These are phyloP conservation scores for Pyrenophora tritici-repentis DNA, from an alignment of 2,329 filamentous ascomycete species.

Conservation along the genomic window DNA sequence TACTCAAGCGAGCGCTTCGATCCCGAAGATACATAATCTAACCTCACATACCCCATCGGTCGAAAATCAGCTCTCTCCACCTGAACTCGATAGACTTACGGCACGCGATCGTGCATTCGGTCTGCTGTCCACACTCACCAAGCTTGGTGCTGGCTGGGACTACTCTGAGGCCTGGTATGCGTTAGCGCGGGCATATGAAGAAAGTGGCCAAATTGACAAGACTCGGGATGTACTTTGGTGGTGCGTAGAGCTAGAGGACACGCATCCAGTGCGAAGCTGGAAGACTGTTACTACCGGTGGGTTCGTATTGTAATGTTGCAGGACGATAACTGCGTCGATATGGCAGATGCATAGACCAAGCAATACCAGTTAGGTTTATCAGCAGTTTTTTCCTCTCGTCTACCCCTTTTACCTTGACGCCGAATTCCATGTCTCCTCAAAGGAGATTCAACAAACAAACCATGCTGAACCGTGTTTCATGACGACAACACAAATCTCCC, in stretches of 20 bases:
- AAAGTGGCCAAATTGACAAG: slow-evolving; percentile 82
- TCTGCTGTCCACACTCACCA: slow-evolving; percentile 80
- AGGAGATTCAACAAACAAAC: too few species aligned
- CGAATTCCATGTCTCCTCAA: too few species aligned
- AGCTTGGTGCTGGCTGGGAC: slow-evolving; percentile 87
- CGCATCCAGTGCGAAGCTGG: slow-evolving; percentile 79
- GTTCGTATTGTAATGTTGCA: slow-evolving; percentile 33
- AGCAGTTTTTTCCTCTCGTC: too few species aligned
- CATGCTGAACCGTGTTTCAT: too few species aligned
- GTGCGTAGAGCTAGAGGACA: slow-evolving; percentile 94
- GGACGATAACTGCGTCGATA: too few species aligned
- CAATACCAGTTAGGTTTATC: too few species aligned
- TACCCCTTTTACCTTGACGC: too few species aligned
- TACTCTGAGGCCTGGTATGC: slow-evolving; percentile 91
- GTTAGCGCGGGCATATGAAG: slow-evolving; percentile 84
- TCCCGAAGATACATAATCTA: slow-evolving; percentile 50
- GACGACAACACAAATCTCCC: too few species aligned
- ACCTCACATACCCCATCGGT: slow-evolving; percentile 54
- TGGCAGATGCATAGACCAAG: too few species aligned
- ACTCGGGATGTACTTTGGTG: slow-evolving; percentile 95
- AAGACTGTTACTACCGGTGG: slow-evolving; percentile 59
- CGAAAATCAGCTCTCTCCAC: slow-evolving; percentile 59
- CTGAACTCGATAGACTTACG: slow-evolving; percentile 79
- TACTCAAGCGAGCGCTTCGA: slow-evolving; percentile 2
- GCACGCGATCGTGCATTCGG: slow-evolving; percentile 87